Percentiles rank a stretch among this genome's conserved stretches.
These are phyloP conservation scores for Prunus persica DNA, from an alignment of 306 rosid genomes.

Conservation along the genomic window Prunus_persica_NCBIv2 NC_034009.1:30377001-30377500, in stretches of 20 bases:
- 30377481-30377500: conserved; percentile 71
- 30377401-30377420: conserved; percentile 78
- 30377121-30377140: not conserved
- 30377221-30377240: conserved; percentile 60
- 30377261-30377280: conserved; percentile 54
- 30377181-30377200: conserved; percentile 51
- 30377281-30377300: conserved; percentile 64
- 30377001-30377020: conserved; percentile 63
- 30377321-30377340: conserved; percentile 5
- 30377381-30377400: conserved; percentile 83
- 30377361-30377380: conserved; percentile 18
- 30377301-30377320: not conserved
- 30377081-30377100: not conserved
- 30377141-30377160: conserved; percentile 12
- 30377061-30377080: not conserved
- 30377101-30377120: not conserved
- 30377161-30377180: conserved; percentile 57
- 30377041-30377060: conserved; percentile 3
- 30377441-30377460: conserved; percentile 55
- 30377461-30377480: conserved; percentile 73
- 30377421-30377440: conserved; percentile 61
- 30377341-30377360: not conserved
- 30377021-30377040: conserved; percentile 68
- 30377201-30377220: conserved; percentile 56
- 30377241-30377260: conserved; percentile 45